These are phyloP conservation scores for Scheffersomyces spartinae DNA, from an alignment of 805 yeast species.

Conservation along the genomic window DNA sequence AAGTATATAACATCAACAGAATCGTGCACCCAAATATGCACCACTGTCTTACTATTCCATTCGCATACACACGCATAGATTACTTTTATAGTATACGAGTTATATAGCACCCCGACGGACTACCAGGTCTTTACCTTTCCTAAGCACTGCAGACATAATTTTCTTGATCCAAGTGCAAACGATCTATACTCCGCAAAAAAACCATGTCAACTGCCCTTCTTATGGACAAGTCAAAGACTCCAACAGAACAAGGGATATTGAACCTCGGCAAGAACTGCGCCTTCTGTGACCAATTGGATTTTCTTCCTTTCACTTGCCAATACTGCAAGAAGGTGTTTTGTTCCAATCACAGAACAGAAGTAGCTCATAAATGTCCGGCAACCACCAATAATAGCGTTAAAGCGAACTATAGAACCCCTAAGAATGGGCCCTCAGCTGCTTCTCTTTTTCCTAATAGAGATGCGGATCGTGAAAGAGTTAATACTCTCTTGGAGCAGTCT, in stretches of 20 bases:
- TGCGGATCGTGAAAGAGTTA: conserved; percentile 26
- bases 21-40: conserved; percentile 1
- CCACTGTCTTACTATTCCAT: no score
- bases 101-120: no score
- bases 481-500: conserved; percentile 9
- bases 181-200: conserved; percentile 5
- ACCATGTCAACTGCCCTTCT: conserved; percentile 8
- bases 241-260: conserved; percentile 27
- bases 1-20: no score
- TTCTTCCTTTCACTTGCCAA: conserved; percentile 46
- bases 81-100: no score
- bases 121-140: no score
- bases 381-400: conserved; percentile 5
- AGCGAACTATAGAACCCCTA: conserved; percentile 2
- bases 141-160: conserved; percentile 1
- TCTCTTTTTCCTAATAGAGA: conserved; percentile 42
- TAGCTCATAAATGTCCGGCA: conserved; percentile 20
- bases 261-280: conserved; percentile 50
- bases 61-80: no score
- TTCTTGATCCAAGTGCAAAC: conserved; percentile 5
- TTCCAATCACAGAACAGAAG: conserved; percentile 33
- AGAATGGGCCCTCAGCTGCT: conserved; percentile 27
- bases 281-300: conserved; percentile 42
- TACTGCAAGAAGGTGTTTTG: conserved; percentile 36
- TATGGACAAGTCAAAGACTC: conserved; percentile 11